Evolutionary conservation across 768 basidiomycete genomes (phyloP).

Genomic region (Leccinum longicurvipes): DNA sequence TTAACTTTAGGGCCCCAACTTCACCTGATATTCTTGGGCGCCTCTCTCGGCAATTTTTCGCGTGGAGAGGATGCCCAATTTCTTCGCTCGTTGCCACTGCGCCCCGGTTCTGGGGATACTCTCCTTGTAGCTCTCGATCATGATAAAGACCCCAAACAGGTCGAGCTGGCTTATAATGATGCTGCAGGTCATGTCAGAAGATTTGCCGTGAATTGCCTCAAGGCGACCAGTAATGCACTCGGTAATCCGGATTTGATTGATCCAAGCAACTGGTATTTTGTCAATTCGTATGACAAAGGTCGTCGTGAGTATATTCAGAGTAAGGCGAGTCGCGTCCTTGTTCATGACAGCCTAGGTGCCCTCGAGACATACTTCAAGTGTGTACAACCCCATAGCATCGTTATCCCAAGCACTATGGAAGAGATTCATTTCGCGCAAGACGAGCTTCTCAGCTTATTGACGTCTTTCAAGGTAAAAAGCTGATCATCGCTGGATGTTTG

Average conservation of each 20-base stretch:
- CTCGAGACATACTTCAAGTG: conserved; percentile 86
- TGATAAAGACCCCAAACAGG: conserved; percentile 58
- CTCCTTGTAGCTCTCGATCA: conserved; percentile 89
- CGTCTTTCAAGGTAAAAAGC: conserved; percentile 72
- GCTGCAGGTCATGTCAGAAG: conserved; percentile 61
- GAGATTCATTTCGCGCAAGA: conserved; percentile 55
- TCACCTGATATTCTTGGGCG: conserved; percentile 89
- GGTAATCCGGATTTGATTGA: conserved; percentile 65
- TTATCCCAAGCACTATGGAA: conserved; percentile 43
- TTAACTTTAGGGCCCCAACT: conserved; percentile 45
- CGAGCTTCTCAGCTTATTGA: conserved; percentile 83
- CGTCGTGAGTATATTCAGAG: conserved; percentile 35
- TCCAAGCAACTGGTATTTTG: conserved; percentile 72
- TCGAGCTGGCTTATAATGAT: conserved; percentile 91
- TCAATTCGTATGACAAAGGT: conserved; percentile 54
- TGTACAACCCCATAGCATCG: conserved; percentile 53
- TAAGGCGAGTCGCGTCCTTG: background rate
- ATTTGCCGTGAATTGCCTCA: conserved; percentile 87
- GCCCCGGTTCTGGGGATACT: conserved; percentile 72
- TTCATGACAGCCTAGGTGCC: conserved; percentile 44
- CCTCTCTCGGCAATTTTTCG: conserved; percentile 86
- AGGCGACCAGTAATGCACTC: conserved; percentile 62
- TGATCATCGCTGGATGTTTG: background rate
- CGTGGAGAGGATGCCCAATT: conserved; percentile 69
- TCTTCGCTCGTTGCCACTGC: conserved; percentile 74